A percentile compares a stretch with the other conserved stretches of the same genome.
phyloP scores from a whole-genome alignment of 2,329 filamentous ascomycete species.

The Akanthomyces uredinophilus region DNA sequence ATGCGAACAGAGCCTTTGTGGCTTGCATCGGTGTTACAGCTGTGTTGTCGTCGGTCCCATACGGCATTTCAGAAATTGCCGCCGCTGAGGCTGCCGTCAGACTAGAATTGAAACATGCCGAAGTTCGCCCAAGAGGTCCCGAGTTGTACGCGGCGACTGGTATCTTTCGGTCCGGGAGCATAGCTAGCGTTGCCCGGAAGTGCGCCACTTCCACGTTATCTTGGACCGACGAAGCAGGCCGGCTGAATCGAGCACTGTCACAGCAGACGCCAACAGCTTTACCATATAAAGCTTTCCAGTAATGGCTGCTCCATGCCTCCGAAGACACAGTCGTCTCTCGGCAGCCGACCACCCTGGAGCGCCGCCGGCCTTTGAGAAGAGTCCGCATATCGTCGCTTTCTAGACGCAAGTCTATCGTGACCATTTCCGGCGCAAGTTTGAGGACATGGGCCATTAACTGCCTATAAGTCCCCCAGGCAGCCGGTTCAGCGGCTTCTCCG shows the following conservation, averaged over 20 bases:
- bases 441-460: slow-evolving; percentile 55
- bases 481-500: slow-evolving; percentile 16
- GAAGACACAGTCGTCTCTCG: slow-evolving; percentile 37
- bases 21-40: slow-evolving; percentile 57
- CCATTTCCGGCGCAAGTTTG: slow-evolving; percentile 57
- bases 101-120: slow-evolving; percentile 58
- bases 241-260: slow-evolving; percentile 57
- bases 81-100: slow-evolving; percentile 42
- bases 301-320: slow-evolving; percentile 50
- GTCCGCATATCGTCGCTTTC: slow-evolving; percentile 45
- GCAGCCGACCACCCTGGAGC: slow-evolving; percentile 58
- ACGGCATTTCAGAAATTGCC: slow-evolving; percentile 22
- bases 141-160: slow-evolving; percentile 62
- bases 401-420: slow-evolving; percentile 56
- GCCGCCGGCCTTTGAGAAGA: slow-evolving; percentile 46
- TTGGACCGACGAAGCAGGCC: slow-evolving; percentile 49
- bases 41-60: slow-evolving; percentile 18
- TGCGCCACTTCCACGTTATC: slow-evolving; percentile 59
- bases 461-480: slow-evolving; percentile 38
- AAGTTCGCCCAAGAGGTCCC: slow-evolving; percentile 56
- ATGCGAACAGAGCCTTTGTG: slow-evolving; percentile 60
- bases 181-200: slow-evolving; percentile 46
- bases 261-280: slow-evolving; percentile 54
- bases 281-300: slow-evolving; percentile 53
- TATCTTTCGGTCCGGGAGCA: slow-evolving; percentile 36